Percentiles rank a stretch among this genome's conserved stretches.
phyloP scores from a whole-genome alignment of 148 eudicot species.

The Cornus suecica region DNA sequence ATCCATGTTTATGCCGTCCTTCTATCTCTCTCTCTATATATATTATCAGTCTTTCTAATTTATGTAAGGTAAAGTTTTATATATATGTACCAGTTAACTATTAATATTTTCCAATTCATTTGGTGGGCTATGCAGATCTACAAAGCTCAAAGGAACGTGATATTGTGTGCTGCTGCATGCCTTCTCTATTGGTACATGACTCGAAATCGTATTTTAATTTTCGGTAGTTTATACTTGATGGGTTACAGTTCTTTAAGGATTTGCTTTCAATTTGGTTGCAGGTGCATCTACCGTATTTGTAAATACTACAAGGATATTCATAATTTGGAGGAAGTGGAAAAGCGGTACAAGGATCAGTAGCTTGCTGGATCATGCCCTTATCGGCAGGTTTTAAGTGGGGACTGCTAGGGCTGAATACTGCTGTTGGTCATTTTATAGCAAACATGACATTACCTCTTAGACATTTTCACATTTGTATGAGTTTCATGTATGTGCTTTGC shows the following conservation, averaged over 20 bases:
- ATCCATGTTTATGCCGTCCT: neutral
- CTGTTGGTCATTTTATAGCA: neutral
- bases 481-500: neutral
- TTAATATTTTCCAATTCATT: neutral
- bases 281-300: constrained; percentile 86
- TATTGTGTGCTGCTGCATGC: constrained; percentile 67
- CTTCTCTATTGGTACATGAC: constrained; percentile 75
- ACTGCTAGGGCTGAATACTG: neutral
- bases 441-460: neutral
- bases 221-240: neutral
- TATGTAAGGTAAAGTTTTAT: neutral
- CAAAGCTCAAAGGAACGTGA: constrained; percentile 87
- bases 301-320: constrained; percentile 75
- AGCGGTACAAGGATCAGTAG: constrained; percentile 87
- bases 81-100: no score
- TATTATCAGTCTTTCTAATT: neutral
- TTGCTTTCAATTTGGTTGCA: constrained; percentile 20
- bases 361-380: neutral
- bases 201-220: neutral
- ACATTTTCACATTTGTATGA: neutral
- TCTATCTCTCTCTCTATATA: neutral
- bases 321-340: constrained; percentile 88
- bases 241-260: neutral
- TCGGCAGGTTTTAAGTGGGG: neutral
- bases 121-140: constrained; percentile 46